Evolutionary conservation across 2,329 filamentous ascomycete genomes (phyloP).

Genomic region (Achaetomium macrosporum): DNA sequence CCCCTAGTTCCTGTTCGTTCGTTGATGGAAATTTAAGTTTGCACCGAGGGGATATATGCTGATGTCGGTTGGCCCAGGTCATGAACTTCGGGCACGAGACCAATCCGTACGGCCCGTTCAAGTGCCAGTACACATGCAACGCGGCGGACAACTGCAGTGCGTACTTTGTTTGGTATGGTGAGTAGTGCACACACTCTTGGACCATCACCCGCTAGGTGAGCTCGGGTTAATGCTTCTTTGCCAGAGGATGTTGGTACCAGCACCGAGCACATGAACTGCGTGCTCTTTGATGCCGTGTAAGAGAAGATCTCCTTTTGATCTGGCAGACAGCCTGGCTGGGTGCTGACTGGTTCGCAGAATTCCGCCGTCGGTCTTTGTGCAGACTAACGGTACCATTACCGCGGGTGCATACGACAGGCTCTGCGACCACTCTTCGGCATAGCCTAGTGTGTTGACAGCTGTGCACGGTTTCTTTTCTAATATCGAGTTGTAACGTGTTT

Average conservation of each 20-base stretch:
- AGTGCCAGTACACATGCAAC: conserved; percentile 30
- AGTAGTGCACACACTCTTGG: no score
- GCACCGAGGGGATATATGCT: background rate
- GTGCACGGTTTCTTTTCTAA: background rate
- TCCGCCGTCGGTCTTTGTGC: conserved; percentile 19
- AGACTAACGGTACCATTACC: conserved; percentile 18
- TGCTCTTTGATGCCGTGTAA: conserved; percentile 25
- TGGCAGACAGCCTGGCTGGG: background rate
- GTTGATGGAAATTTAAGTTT: no score
- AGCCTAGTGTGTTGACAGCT: background rate
- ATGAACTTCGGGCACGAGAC: conserved; percentile 16
- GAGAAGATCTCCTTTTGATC: background rate
- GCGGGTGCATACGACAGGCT: conserved; percentile 27
- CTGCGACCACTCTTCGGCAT: conserved; percentile 14
- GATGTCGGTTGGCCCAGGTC: conserved; percentile 8
- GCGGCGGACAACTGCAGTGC: conserved; percentile 21
- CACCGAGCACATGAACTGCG: conserved; percentile 21
- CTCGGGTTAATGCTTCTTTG: background rate
- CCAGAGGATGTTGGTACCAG: conserved; percentile 14
- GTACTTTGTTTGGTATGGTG: conserved; percentile 28
- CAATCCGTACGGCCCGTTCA: conserved; percentile 26
- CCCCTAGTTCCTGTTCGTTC: background rate
- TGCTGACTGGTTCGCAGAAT: conserved; percentile 21
- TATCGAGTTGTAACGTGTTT: no score
- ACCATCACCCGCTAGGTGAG: no score